Evolutionary conservation across 1,139 yeast genomes (phyloP), one percentile per base, ranked within the genome.

Genomic region (Pneumocystis canis): DNA sequence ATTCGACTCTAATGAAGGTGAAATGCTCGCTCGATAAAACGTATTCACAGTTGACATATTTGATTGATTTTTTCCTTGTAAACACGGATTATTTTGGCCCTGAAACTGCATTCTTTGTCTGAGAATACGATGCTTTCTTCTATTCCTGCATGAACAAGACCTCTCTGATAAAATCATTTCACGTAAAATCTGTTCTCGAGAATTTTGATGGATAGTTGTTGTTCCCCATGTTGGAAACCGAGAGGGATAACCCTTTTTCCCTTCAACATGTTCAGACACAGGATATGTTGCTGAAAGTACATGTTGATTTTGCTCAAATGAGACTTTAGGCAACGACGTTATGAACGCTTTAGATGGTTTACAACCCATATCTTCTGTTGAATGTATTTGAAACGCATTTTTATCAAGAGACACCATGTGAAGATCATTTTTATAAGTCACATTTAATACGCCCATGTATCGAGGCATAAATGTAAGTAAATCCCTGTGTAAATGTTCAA

Each of bases 381-480:
- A 30, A 6, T 30, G 32, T 5, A 20, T 40, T 40, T 40, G 53
- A 40, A 40, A 40, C 2, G 66, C 18, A 58, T 58, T 32, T 32
- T 54, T 28, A 37, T 20, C 60, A 20, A 54, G 58, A 9, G 56
- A 39, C 9, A 54, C 56, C 37, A 33, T 59, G 16, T 40, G 37
- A 14, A 73, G 63, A 20, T 57, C 25, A 11, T 81, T 79, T 54
- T 84, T 80, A 71, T 89, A 92, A 63, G 97, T 80, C 9, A 90
- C 97, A 72, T 90, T 90, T 63, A 90, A 76, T 1, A 90, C 97
- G 9, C 99, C 98, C 65, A 90, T 87, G 73, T 92, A 94, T 68
- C 82, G 82, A 0, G 98, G 98, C 95, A 92, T 87, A 72, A 87
- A 94, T 65, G 80, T 78, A 62, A 89, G 78, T 60, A 94, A 77